Evolutionary conservation across 2,329 filamentous ascomycete species (phyloP), one percentile per base, ranked within the genome.

Genomic region (Cyanodermella asteris): DNA sequence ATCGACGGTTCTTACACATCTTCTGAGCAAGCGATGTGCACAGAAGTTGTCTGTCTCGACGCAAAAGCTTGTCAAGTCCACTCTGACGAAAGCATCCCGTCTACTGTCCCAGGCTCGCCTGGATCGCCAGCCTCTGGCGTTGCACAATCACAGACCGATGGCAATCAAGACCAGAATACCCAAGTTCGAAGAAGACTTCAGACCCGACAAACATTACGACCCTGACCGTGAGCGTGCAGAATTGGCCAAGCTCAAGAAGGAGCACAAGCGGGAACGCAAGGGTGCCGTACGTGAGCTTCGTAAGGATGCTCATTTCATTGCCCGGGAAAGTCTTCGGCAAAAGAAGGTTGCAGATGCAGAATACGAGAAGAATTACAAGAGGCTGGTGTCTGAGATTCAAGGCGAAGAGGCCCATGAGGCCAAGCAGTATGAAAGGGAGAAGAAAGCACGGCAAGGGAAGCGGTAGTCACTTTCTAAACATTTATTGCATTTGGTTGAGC

Each of bases 191-290:
- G 84, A 93, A 45, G 63, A 66, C 29, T 97, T 81, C 63, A 87
- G 91, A 47, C 87, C 87, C 3, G 69, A 76, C 55, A 84, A 81
- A 54, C 87, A 94, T 61, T 94, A 97, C 64, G 90, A 97, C 44
- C 81, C 81, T 1, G 76, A 97, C 50, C 72, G 72, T 37, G 81
- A 91, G 50, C 76, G 87, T 17, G 72, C 77, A 13, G 81, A 93
- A 43, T 52, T 75, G 32, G 71, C 71, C 43, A 87, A 82, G 49
- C 63, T 97, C 42, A 72, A 71, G 53, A 72, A 72, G 33, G 84
- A 94, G 56, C 77, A 82, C 64, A 91, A 91, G 68, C 69, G 75
- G 44, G 87, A 97, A 61, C 66, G 69, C 49, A 97, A 97, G 65
- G 84, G 82, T 2, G 84, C 82, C 5, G 64, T 97, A 58, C 67